phyloP scores from a whole-genome alignment of 352 stramenopile species.

The Phytophthora crassamura region DNA sequence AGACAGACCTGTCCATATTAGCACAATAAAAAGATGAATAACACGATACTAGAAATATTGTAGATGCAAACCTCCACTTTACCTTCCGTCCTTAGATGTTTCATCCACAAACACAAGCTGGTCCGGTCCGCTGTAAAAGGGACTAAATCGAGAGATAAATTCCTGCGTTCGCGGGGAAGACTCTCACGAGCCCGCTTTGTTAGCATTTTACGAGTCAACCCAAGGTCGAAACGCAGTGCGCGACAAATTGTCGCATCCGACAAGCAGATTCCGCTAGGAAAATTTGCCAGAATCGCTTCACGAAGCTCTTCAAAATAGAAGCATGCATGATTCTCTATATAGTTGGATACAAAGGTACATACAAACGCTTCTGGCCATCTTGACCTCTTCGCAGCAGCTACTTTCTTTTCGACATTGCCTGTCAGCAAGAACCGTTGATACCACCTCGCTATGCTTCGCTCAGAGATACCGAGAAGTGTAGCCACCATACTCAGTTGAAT shows the following conservation, averaged over 20 bases:
- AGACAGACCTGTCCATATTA: no score
- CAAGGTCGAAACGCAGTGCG: background rate
- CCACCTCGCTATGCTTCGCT: slow-evolving; percentile 1
- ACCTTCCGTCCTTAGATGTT: no score
- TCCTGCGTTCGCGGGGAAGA: background rate
- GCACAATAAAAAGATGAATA: no score
- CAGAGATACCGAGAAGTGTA: background rate
- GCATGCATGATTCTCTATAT: slow-evolving; percentile 1
- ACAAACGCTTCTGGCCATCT: no score
- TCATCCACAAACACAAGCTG: no score
- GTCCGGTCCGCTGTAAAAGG: slow-evolving; percentile 3
- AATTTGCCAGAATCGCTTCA: slow-evolving; percentile 2
- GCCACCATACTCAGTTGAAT: background rate
- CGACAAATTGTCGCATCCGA: slow-evolving; percentile 9
- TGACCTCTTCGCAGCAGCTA: no score
- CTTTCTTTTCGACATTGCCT: background rate
- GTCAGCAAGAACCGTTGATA: background rate
- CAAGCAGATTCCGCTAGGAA: background rate
- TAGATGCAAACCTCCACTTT: no score
- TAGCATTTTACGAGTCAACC: background rate
- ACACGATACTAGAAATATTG: no score
- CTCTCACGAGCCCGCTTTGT: background rate
- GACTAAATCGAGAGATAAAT: background rate
- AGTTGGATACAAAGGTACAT: background rate
- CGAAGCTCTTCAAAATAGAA: slow-evolving; percentile 13